These are phyloP conservation scores for Stagonosporopsis chrysanthemi DNA, from an alignment of 2,329 filamentous ascomycete species.

Conservation along the genomic window DNA sequence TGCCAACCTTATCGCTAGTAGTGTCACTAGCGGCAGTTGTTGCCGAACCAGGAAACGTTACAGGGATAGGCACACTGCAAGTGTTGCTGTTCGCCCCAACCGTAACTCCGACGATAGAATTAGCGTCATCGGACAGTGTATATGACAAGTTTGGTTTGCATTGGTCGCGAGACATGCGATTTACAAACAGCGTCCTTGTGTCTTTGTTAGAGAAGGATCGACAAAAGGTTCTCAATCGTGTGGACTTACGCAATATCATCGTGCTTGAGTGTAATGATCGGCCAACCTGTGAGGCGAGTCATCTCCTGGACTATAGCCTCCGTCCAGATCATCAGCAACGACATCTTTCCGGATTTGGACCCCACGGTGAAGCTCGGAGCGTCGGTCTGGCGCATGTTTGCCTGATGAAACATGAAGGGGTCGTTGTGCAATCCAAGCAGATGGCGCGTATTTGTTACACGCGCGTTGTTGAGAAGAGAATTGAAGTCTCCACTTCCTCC, in stretches of 20 bases:
- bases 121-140: slow-evolving; percentile 48
- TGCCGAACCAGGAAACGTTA: slow-evolving; percentile 60
- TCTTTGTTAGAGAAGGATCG: not conserved
- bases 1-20: slow-evolving; percentile 62
- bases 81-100: slow-evolving; percentile 58
- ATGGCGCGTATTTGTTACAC: slow-evolving; percentile 63
- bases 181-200: slow-evolving; percentile 54
- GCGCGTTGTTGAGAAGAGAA: slow-evolving; percentile 60
- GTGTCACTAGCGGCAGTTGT: slow-evolving; percentile 53
- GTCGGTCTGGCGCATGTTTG: slow-evolving; percentile 63
- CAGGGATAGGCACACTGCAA: slow-evolving; percentile 61
- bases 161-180: slow-evolving; percentile 62
- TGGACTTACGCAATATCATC: slow-evolving; percentile 57
- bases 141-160: slow-evolving; percentile 61
- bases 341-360: slow-evolving; percentile 48
- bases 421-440: slow-evolving; percentile 64
- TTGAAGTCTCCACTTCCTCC: slow-evolving; percentile 62
- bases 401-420: slow-evolving; percentile 70
- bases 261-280: slow-evolving; percentile 63
- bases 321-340: slow-evolving; percentile 65
- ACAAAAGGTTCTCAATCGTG: not conserved
- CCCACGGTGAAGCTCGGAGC: slow-evolving; percentile 34
- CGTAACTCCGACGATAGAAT: slow-evolving; percentile 59
- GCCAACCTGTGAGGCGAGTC: slow-evolving; percentile 60
- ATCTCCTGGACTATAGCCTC: slow-evolving; percentile 64